Evolutionary conservation across 805 yeast genomes (phyloP), one percentile per base, ranked within the genome.

Genomic region (Kazachstania africana): DNA sequence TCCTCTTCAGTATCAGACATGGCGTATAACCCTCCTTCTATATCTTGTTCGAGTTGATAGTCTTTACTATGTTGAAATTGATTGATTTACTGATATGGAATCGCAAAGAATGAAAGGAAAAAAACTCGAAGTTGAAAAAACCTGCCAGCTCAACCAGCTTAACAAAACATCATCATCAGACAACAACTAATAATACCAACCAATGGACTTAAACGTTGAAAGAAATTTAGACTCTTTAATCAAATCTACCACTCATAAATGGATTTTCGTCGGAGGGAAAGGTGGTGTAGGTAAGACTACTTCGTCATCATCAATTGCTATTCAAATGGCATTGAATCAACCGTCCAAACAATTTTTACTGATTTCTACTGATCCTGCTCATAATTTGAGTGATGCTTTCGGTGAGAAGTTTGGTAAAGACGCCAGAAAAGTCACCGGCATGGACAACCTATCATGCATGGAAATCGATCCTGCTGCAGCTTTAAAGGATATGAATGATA

Each of bases 261-360:
- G 99, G 99, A 78, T 91, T 40, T 91, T 91, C 50, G 97, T 88
- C 27, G 99, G 99, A 43, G 99, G 99, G 45, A 91, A 91, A 65
- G 99, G 99, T 57, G 99, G 99, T 60, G 99, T 91, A 18, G 99
- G 99, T 49, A 91, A 91, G 57, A 91, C 99, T 40, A 91, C 98
- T 16, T 82, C 96, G 3, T 88, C 97, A 1, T 87, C 95, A 28
- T 85, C 96, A 16, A 70, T 91, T 44, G 94, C 99, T 15, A 78
- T 87, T 40, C 97, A 91, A 60, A 70, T 91, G 55, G 96, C 98
- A 12, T 59, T 80, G 38, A 65, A 70, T 35, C 78, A 93, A 52
- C 93, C 94, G 22, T 42, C 57, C 12, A 87, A 84, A 43, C 78
- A 80, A 46, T 93, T 84, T 45, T 65, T 91, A 39, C 65, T 91